Conservation (phyloP, 2,329 filamentous ascomycete species). For the Fusarium sp. region DNA sequence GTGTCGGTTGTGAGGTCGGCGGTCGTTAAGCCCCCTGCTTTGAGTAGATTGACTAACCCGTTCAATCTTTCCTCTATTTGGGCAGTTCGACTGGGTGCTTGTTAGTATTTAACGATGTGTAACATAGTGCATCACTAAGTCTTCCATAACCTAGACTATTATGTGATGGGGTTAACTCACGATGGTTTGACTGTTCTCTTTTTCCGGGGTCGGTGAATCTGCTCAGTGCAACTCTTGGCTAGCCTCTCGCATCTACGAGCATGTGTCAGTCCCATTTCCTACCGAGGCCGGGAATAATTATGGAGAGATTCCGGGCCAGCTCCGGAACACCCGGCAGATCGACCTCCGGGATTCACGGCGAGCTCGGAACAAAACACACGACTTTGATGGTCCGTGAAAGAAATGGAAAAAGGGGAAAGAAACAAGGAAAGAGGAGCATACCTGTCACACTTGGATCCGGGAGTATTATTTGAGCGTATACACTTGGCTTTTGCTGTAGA, state of each 20-base stretch:
- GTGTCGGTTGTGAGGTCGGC: slow-evolving; percentile 46
- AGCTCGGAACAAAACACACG: slow-evolving; percentile 10
- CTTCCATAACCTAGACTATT: too few relatives aligned
- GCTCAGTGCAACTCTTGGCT: slow-evolving; percentile 62
- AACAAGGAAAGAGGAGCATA: slow-evolving; percentile 39
- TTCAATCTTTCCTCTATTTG: slow-evolving; percentile 66
- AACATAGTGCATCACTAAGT: not conserved
- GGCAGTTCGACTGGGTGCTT: slow-evolving; percentile 59
- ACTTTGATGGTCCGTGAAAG: not conserved
- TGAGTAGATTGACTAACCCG: slow-evolving; percentile 64
- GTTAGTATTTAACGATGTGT: not conserved
- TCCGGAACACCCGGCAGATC: slow-evolving; percentile 27
- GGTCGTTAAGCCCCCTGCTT: slow-evolving; percentile 57
- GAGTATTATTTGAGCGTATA: slow-evolving; percentile 57
- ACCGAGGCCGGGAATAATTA: slow-evolving; percentile 24
- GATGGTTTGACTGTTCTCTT: slow-evolving; percentile 66
- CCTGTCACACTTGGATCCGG: slow-evolving; percentile 63
- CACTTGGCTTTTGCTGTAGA: slow-evolving; percentile 67
- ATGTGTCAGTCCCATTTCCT: slow-evolving; percentile 26
- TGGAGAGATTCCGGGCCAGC: slow-evolving; percentile 26
- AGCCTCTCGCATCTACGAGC: slow-evolving; percentile 62
- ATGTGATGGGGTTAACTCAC: slow-evolving; percentile 54
- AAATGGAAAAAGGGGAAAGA: not conserved
- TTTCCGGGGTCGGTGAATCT: slow-evolving; percentile 66
- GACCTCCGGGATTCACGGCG: slow-evolving; percentile 15